Base-by-base conservation (phyloP, 371 early-diverging fungal species). In the Coemansia sp. region DNA sequence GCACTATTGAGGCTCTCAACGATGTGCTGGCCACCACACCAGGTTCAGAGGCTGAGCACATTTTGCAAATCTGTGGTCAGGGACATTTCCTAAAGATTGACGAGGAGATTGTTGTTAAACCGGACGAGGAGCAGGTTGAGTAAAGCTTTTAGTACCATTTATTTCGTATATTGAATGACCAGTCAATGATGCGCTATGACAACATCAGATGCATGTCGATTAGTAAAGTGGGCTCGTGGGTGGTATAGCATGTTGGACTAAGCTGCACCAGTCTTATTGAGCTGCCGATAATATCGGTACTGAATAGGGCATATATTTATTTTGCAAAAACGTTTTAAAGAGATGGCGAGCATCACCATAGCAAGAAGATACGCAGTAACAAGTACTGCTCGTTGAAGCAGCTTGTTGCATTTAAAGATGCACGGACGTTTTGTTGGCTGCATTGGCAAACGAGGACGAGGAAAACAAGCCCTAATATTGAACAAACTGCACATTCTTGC, bases 1-100 rank as follows among this genome's bases (percentile, higher is more conserved):
- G 88, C 14, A 88, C 90, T 24, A 73, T 95, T 21, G 92, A 91
- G 4, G 87, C 85, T 34, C 87, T 97, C 55, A 95, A 95, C 83
- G 88, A 84, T 62, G 89, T 85, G 13, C 78, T 97, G 48, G 89
- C 86, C 29, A 83, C 82, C 29, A 82, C 87, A 66, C 69, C 82
- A 6, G 87, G 88, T 4, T 82, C 87, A 24, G 86, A 92, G 72
- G 93, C 92, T 2, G 93, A 94, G 73, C 74, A 81, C 18, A 75
- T 90, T 6, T 82, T 92, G 26, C 77, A 86, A n/a, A 80, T 88
- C 16, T 91, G 92, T 65, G 86, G 87, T 27, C 80, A 89, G 29
- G 89, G 87, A 65, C 88, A 87, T n/a, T 90, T 93, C 61, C 77
- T 93, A 31, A 65, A 59, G 6, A 63, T 74, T 26, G 75, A 74